Conservation (phyloP, 805 yeast species). For the Cyberlindnera xylosilytica region DNA sequence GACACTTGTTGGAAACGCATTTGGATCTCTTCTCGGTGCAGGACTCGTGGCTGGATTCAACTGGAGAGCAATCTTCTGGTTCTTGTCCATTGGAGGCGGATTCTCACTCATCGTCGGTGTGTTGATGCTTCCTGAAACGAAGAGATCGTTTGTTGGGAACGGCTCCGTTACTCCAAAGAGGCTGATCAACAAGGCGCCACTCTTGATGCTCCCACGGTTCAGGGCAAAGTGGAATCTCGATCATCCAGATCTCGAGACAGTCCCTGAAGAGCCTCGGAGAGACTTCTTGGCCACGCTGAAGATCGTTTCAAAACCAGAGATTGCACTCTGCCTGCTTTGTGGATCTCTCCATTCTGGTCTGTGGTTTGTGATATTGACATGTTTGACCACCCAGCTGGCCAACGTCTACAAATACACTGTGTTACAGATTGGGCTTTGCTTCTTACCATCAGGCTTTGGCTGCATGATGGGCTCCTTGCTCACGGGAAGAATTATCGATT, state of each 20-base stretch:
- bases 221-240: constrained; percentile 26
- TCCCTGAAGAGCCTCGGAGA: constrained; percentile 22
- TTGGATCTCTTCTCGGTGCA: constrained; percentile 69
- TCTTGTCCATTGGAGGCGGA: constrained; percentile 65
- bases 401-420: constrained; percentile 48
- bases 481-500: constrained; percentile 57
- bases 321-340: constrained; percentile 49
- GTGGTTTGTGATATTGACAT: constrained; percentile 69
- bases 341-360: constrained; percentile 60
- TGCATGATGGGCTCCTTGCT: constrained; percentile 57
- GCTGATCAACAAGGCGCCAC: constrained; percentile 41
- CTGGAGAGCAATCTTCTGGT: constrained; percentile 81
- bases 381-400: constrained; percentile 55
- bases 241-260: constrained; percentile 32
- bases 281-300: constrained; percentile 38
- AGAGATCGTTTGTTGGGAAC: constrained; percentile 69
- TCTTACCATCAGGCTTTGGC: constrained; percentile 70
- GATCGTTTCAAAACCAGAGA: constrained; percentile 42
- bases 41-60: constrained; percentile 40
- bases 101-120: constrained; percentile 33
- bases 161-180: constrained; percentile 56
- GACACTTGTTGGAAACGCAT: constrained; percentile 67
- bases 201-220: constrained; percentile 27
- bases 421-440: constrained; percentile 66
- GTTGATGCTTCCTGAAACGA: constrained; percentile 68